A percentile compares a stretch with the other conserved stretches of the same genome.
phyloP scores from a whole-genome alignment of 2,329 filamentous ascomycete genomes.

The Neonectria coccinea region DNA sequence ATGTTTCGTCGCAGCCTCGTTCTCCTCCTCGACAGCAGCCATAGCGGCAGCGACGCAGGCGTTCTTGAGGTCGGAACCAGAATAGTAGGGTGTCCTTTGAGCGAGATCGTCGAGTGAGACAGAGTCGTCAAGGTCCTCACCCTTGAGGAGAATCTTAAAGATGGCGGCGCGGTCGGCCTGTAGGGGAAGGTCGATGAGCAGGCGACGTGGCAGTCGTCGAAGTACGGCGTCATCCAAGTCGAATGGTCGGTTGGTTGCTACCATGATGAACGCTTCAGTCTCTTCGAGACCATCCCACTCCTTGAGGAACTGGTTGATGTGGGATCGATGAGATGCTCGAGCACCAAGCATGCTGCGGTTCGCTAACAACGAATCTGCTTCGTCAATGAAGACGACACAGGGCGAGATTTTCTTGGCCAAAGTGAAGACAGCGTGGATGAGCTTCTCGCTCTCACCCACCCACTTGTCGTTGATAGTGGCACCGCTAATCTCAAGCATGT shows the following conservation, averaged over 20 bases:
- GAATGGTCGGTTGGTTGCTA: slow-evolving; percentile 94
- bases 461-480: slow-evolving; percentile 97
- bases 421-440: slow-evolving; percentile 90
- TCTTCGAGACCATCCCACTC: slow-evolving; percentile 95
- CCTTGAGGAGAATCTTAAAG: slow-evolving; percentile 76
- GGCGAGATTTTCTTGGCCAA: slow-evolving; percentile 92
- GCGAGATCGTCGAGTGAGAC: slow-evolving; percentile 74
- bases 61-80: slow-evolving; percentile 86
- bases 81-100: slow-evolving; percentile 79
- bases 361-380: slow-evolving; percentile 92
- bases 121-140: slow-evolving; percentile 70
- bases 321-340: slow-evolving; percentile 81
- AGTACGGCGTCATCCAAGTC: slow-evolving; percentile 92
- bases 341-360: slow-evolving; percentile 75
- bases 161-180: slow-evolving; percentile 75
- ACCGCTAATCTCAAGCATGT: slow-evolving; percentile 87
- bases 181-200: slow-evolving; percentile 79
- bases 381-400: slow-evolving; percentile 95
- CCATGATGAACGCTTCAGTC: slow-evolving; percentile 94
- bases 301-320: slow-evolving; percentile 95
- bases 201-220: slow-evolving; percentile 77
- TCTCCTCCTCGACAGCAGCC: slow-evolving; percentile 82
- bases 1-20: slow-evolving; percentile 53
- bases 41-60: slow-evolving; percentile 83
- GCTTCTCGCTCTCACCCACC: slow-evolving; percentile 96